Percentiles rank a stretch among this genome's conserved stretches.
These are phyloP conservation scores for Amylostereum areolatum DNA, from an alignment of 1,284 basidiomycete species.

Conservation along the genomic window DNA sequence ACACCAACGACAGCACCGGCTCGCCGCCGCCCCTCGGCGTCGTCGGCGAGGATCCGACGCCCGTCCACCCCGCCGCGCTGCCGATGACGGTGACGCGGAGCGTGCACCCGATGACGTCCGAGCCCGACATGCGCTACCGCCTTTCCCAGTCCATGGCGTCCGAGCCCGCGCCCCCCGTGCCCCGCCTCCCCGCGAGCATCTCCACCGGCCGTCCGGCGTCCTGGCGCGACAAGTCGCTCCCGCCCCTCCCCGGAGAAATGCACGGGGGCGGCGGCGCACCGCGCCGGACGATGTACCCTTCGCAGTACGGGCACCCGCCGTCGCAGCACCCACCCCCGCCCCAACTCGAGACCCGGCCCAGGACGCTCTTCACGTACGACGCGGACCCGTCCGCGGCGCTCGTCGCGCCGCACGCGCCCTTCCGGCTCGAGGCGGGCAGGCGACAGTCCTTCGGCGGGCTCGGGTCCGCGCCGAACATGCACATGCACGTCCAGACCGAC, in stretches of 20 bases:
- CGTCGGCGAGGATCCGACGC: constrained; percentile 20
- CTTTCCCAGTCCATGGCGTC: constrained; percentile 29
- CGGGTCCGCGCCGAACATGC: constrained; percentile 45
- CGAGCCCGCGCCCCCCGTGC: constrained; percentile 8
- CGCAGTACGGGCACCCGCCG: constrained; percentile 20
- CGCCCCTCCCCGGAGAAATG: constrained; percentile 63
- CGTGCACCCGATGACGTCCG: constrained; percentile 48
- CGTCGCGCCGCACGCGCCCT: constrained; percentile 56
- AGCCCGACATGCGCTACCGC: constrained; percentile 51
- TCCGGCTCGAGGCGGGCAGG: constrained; percentile 48
- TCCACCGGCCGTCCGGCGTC: constrained; percentile 29
- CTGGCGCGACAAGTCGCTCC: constrained; percentile 67
- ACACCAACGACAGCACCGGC: constrained; percentile 26
- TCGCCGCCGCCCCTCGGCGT: constrained; percentile 16
- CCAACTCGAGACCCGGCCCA: constrained; percentile 46
- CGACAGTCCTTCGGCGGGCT: constrained; percentile 72
- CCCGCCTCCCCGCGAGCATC: constrained; percentile 15
- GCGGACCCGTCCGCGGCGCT: constrained; percentile 38
- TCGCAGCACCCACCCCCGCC: constrained; percentile 29
- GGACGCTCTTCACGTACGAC: constrained; percentile 60
- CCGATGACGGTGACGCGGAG: constrained; percentile 24
- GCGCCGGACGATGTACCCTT: too few relatives aligned
- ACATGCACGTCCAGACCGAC: constrained; percentile 15
- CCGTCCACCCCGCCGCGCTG: constrained; percentile 26
- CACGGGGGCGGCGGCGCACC: constrained; percentile 23